Base-by-base conservation (phyloP, 306 rosid species). In the Biancaea sappan region DNA sequence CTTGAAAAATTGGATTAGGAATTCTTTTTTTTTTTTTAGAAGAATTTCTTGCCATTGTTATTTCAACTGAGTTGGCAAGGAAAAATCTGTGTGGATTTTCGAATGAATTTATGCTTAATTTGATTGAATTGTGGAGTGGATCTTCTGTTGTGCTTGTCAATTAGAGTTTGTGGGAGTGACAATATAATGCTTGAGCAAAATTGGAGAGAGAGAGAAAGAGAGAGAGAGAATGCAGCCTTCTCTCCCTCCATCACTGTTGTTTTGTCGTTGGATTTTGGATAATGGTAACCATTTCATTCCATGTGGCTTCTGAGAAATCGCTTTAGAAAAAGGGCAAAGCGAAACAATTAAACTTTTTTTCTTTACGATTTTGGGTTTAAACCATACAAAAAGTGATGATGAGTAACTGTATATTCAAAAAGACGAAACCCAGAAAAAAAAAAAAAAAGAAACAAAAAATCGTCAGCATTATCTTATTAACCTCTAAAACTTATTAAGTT, bases 41-140 rank as follows among this genome's bases (percentile, higher is more conserved):
- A 4, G 71, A 41, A 67, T 64, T 37, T 19, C 61, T 44, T 58
- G 11, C n/a, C 81, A 12, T 34, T 71, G 69, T 56, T 75, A 12
- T 44, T 41, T 68, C n/a, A 28, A 71, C 74, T 56, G 60, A 35
- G 74, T 9, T 53, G 9, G 8, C 1, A n/a, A 78, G 53, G 40
- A 22, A 34, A 54, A 41, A 31, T 8, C 54, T 26, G 46, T 22
- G 41, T 34, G 47, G 2, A 48, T n/a, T 44, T 48, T 14, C 18
- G 35, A 10, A 60, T 4, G 44, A 52, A 69, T 70, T 71, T 18
- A 58, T 50, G 63, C 16, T 75, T 50, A 13, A 50, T 56, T 21
- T 67, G 18, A n/a, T 68, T 56, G 54, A 31, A 0, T 25, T n/a
- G 6, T 28, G 57, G 21, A 7, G 37, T 12, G 7, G 66, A 64